Base-by-base conservation (phyloP, 2,329 filamentous ascomycete species). In the Thyridium curvatum region DNA sequence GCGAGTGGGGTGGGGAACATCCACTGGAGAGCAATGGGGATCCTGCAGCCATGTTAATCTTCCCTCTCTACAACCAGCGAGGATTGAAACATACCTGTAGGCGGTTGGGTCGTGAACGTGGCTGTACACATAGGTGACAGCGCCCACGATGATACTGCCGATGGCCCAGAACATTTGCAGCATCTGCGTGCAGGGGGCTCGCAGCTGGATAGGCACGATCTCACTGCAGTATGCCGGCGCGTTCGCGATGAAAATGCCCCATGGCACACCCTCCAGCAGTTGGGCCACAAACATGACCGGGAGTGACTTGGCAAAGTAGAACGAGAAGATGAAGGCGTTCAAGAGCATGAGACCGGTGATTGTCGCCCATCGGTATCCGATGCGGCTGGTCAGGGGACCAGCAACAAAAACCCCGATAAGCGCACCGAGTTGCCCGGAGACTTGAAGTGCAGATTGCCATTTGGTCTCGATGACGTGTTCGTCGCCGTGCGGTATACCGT, bases 91-190 rank as follows among this genome's bases (percentile, higher is more conserved):
- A 42, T 55, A 71, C 67, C 56, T 64, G 56, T 68, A 74, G 0
- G 70, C 60, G 6, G 34, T 41, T 4, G 52, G 18, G 45, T 55
- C 41, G 13, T 41, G 0, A 34, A 44, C 50, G 32, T 50, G 52
- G 45, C 77, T 64, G 61, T 77, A 79, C 35, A 57, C 52, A 54
- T 74, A 81, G 37, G 72, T 73, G 43, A 75, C 66, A 42, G 59
- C 76, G 26, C 66, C 71, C 17, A 81, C 77, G 41, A 82, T 77
- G 52, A 82, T 81, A 29, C 60, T 56, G 18, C 77, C 77, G 51
- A 82, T 73, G 14, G 76, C 71, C 77, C 77, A 82, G 62, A 75
- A 77, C 75, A 81, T 80, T 60, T 82, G 77, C 56, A 82, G 49
- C 69, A 76, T 81, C 58, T 76, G 71, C 3, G 77, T 82, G 4